Conservation (phyloP, 2,329 filamentous ascomycete species). For the Ramichloridium luteum region DNA sequence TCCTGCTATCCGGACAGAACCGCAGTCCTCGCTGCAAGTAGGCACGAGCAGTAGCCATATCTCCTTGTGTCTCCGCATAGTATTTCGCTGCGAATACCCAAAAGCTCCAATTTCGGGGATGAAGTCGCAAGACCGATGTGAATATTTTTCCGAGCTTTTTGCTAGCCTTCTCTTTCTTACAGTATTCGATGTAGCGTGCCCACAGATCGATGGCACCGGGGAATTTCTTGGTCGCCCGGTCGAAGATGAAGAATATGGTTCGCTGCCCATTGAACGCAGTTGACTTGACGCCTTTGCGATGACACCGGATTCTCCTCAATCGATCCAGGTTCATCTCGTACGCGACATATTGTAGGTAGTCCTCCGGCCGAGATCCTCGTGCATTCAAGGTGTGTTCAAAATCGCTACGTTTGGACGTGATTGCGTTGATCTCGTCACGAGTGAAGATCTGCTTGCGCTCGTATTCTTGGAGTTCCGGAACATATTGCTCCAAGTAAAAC, state of each 20-base stretch:
- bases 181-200: conserved; percentile 81
- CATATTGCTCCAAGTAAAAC: conserved; percentile 84
- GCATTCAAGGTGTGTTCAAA: conserved; percentile 86
- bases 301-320: conserved; percentile 70
- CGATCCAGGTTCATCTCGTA: conserved; percentile 57
- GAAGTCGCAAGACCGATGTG: conserved; percentile 63
- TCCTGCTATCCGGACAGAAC: conserved; percentile 66
- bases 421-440: conserved; percentile 77
- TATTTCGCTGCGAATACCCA: conserved; percentile 78
- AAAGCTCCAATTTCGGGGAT: conserved; percentile 68
- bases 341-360: conserved; percentile 74
- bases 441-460: conserved; percentile 85
- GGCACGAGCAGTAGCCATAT: conserved; percentile 73
- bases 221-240: conserved; percentile 74
- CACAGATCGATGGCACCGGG: conserved; percentile 70
- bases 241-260: conserved; percentile 78
- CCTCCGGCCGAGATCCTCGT: conserved; percentile 59
- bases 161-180: conserved; percentile 51
- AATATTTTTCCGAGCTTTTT: conserved; percentile 50
- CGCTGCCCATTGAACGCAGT: conserved; percentile 59
- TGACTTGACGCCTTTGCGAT: conserved; percentile 64
- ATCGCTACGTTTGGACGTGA: conserved; percentile 81
- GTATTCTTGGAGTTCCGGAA: conserved; percentile 84
- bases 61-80: conserved; percentile 63
- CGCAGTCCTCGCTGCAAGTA: conserved; percentile 83